phyloP scores from a whole-genome alignment of 208 protist species.

The Willaertia magna region DNA sequence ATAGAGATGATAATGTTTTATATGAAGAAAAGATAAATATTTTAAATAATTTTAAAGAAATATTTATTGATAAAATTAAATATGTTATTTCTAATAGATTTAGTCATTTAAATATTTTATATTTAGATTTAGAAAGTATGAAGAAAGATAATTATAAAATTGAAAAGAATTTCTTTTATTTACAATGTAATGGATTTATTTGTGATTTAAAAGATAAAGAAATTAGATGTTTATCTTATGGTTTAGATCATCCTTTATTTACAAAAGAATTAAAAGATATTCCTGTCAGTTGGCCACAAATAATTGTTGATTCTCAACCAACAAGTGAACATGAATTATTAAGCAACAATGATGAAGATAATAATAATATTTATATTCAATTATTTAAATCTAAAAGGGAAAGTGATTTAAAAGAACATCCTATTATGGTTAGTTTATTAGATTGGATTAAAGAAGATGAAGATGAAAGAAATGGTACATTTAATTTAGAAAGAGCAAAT shows the following conservation, averaged over 20 bases:
- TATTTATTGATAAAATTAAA: background rate
- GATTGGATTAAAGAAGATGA: background rate
- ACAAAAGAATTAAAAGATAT: too few relatives aligned
- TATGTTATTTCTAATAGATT: background rate
- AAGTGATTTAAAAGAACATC: too few relatives aligned
- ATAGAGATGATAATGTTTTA: background rate
- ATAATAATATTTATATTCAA: too few relatives aligned
- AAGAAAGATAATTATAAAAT: too few relatives aligned
- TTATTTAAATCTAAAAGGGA: too few relatives aligned
- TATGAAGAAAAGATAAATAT: background rate
- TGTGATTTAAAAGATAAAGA: background rate
- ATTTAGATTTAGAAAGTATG: background rate
- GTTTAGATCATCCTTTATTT: background rate
- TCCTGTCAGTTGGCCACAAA: too few relatives aligned
- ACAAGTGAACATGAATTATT: too few relatives aligned
- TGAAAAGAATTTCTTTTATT: background rate
- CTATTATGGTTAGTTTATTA: too few relatives aligned
- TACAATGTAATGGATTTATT: background rate
- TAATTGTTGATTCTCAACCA: too few relatives aligned
- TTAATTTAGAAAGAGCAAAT: background rate
- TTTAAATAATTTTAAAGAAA: background rate
- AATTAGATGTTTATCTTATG: background rate
- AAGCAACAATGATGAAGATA: too few relatives aligned
- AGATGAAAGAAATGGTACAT: background rate
- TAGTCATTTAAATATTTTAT: background rate